phyloP scores from a whole-genome alignment of 306 rosid genomes.

The Hylodesmum podocarpum region DNA sequence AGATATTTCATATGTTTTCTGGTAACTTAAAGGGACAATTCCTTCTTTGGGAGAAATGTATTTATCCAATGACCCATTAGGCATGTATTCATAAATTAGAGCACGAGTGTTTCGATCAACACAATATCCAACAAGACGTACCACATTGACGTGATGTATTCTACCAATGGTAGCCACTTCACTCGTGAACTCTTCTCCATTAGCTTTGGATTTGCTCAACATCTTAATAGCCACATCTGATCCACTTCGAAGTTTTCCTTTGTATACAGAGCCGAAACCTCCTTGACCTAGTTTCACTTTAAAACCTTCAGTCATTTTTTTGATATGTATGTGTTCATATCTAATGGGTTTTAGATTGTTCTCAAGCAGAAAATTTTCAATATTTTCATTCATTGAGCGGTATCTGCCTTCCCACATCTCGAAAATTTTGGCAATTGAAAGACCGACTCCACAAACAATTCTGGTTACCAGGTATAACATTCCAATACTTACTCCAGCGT shows the following conservation, averaged over 20 bases:
- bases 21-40: not conserved
- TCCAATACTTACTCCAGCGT: too few relatives aligned
- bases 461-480: too few relatives aligned
- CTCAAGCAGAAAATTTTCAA: not conserved
- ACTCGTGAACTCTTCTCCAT: not conserved
- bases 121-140: not conserved
- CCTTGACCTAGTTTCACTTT: not conserved
- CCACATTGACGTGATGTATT: not conserved
- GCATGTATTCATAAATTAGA: conserved; percentile 28
- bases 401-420: not conserved
- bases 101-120: too few relatives aligned
- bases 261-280: not conserved
- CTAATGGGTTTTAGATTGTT: not conserved
- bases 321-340: not conserved
- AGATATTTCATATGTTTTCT: conserved; percentile 14
- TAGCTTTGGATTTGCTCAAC: not conserved
- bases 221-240: not conserved
- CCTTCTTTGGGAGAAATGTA: conserved; percentile 13
- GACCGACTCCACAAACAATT: not conserved
- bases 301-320: not conserved
- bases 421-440: not conserved
- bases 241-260: not conserved
- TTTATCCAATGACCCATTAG: conserved; percentile 22
- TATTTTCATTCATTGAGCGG: not conserved
- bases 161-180: not conserved